Percentiles rank a stretch among this genome's conserved stretches.
Evolutionary conservation across 2,329 filamentous ascomycete species (phyloP).

Genomic region (Aspergillus sp.): DNA sequence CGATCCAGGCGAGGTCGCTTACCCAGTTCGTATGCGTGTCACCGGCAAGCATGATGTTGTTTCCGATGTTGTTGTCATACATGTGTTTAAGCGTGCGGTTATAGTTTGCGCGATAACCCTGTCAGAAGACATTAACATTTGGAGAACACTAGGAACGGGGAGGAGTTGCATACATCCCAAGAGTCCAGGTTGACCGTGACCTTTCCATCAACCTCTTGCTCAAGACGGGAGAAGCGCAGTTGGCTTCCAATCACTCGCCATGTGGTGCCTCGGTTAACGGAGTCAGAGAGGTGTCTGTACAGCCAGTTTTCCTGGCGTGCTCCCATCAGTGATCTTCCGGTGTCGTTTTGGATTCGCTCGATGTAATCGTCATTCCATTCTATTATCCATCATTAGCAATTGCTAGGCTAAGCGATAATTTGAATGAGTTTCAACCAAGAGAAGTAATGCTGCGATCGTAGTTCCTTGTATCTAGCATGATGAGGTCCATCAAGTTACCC

Average conservation of each 20-base stretch:
- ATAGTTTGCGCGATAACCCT: constrained; percentile 63
- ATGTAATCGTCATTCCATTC: constrained; percentile 52
- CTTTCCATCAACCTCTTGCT: constrained; percentile 1
- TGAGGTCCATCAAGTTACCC: no score
- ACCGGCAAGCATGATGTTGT: constrained; percentile 67
- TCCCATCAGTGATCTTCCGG: constrained; percentile 64
- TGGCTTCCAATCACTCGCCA: constrained; percentile 69
- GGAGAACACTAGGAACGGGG: constrained; percentile 32
- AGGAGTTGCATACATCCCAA: constrained; percentile 19
- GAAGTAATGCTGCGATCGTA: no score
- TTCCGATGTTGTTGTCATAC: constrained; percentile 61
- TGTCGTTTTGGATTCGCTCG: constrained; percentile 57
- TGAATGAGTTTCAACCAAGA: no score
- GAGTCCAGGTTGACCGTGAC: constrained; percentile 4
- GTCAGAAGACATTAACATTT: constrained; percentile 53
- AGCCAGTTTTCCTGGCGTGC: constrained; percentile 69
- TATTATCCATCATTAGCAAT: no score
- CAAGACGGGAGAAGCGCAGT: constrained; percentile 33
- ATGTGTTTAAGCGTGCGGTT: constrained; percentile 64
- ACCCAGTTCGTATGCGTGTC: constrained; percentile 64
- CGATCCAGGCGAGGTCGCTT: constrained; percentile 54
- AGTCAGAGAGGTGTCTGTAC: constrained; percentile 53
- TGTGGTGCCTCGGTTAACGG: constrained; percentile 56
- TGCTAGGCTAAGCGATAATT: no score
- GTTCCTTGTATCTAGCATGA: no score